Evolutionary conservation across 768 basidiomycete genomes (phyloP), one percentile per base, ranked within the genome.

Genomic region (Tylopilus cervinicoccineus): DNA sequence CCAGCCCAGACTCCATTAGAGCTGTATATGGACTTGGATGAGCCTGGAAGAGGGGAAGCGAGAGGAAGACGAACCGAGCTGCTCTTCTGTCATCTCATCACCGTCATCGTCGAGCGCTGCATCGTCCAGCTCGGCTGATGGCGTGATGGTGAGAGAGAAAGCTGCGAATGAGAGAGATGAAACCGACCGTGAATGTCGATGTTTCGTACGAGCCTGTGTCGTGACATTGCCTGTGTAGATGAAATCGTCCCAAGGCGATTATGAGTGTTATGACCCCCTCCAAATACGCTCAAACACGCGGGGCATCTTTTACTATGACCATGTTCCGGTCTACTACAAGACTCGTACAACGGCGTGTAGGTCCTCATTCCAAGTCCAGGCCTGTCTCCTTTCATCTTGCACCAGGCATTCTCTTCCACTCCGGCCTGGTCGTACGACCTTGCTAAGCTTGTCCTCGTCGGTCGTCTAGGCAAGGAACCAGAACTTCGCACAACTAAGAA

Each of bases 161-260:
- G 12, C 27, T 28, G 24, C 5, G 2, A 16, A 2, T 4, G 24
- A 33, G 43, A 1, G 43, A 41, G 11, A 31, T 34, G 12, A 22
- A 26, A 49, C 67, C 24, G 38, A 84, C 88, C 85, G 49, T 81
- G 73, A 34, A 96, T 72, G 66, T 96, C 83, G 24, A 98, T 72
- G 70, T 93, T 93, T 54, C 88, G 77, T 54, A 97, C 76, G 69
- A 85, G 79, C 62, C 93, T 84, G 70, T 98, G 96, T 66, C 96
- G 78, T 6, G 95, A 97, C 93, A 97, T 48, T 12, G n/a, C n/a
- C n/a, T n/a, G 34, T 43, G 5, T 54, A 40, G 51, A 32, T 45
- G 36, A 47, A 47, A 50, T 49, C 27, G 46, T 47, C 16, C 44
- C n/a, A n/a, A n/a, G n/a, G n/a, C n/a, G n/a, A n/a, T n/a, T n/a